Percentiles rank a stretch among this genome's conserved stretches.
These are phyloP conservation scores for Xerocomus spinulosus DNA, from an alignment of 768 basidiomycete genomes.

Conservation along the genomic window DNA sequence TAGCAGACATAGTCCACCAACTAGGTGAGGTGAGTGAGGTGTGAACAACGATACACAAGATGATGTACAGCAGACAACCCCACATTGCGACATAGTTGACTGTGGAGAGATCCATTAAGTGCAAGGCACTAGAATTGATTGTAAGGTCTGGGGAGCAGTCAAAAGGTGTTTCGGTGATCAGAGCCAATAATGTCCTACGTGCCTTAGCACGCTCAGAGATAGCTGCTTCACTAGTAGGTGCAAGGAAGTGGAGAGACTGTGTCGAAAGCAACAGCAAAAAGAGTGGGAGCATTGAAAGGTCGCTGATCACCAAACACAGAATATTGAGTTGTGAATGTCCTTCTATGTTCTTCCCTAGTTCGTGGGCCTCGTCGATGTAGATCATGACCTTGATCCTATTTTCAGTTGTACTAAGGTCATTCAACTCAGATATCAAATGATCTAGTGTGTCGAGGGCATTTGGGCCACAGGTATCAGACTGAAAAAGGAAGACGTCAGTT, in stretches of 20 bases:
- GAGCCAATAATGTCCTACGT: not conserved
- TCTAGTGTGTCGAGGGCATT: not conserved
- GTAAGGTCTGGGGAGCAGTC: not conserved
- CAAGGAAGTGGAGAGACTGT: not conserved
- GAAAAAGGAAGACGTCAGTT: not conserved
- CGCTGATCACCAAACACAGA: not conserved
- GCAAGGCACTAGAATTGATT: not conserved
- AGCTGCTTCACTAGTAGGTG: not conserved
- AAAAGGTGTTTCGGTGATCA: not conserved
- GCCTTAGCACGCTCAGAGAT: too few relatives aligned
- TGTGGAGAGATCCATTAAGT: not conserved
- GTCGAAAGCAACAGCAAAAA: not conserved
- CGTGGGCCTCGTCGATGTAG: not conserved
- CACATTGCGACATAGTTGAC: not conserved
- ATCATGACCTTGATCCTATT: not conserved
- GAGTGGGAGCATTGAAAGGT: not conserved
- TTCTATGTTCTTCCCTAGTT: not conserved
- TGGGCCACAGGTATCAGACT: not conserved
- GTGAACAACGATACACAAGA: not conserved
- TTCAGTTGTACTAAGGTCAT: not conserved
- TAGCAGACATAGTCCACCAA: not conserved
- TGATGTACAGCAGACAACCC: not conserved
- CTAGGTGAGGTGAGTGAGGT: not conserved
- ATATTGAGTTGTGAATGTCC: not conserved
- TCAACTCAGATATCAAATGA: not conserved